Evolutionary conservation across 2,329 filamentous ascomycete species (phyloP).

Genomic region (Aspergillus calidoustus): DNA sequence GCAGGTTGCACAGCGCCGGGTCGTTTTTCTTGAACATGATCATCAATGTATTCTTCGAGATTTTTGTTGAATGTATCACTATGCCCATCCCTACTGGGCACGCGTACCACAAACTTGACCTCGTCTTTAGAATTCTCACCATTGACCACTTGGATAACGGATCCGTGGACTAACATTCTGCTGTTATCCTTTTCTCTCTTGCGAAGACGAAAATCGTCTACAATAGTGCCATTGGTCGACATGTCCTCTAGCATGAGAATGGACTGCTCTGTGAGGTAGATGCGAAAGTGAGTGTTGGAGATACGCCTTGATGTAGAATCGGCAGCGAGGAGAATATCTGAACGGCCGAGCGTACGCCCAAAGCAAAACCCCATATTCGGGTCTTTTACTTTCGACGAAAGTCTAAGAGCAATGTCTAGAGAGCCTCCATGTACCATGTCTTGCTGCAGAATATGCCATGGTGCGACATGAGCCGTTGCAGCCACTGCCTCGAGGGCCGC

Average conservation of each 20-base stretch:
- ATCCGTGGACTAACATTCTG: slow-evolving; percentile 72
- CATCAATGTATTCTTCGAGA: slow-evolving; percentile 67
- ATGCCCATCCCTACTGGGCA: slow-evolving; percentile 76
- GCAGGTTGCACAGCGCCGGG: slow-evolving; percentile 29
- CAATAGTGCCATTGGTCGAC: slow-evolving; percentile 93
- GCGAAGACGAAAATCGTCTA: slow-evolving; percentile 73
- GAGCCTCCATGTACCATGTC: slow-evolving; percentile 48
- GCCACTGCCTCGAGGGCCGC: slow-evolving; percentile 74
- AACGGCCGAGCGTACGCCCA: slow-evolving; percentile 72
- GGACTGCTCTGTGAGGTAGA: slow-evolving; percentile 84
- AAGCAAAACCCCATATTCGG: slow-evolving; percentile 79
- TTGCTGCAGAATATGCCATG: slow-evolving; percentile 65
- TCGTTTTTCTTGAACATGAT: slow-evolving; percentile 35
- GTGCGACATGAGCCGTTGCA: slow-evolving; percentile 55
- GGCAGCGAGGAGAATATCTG: slow-evolving; percentile 73
- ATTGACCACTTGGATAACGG: slow-evolving; percentile 71
- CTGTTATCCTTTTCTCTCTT: slow-evolving; percentile 54
- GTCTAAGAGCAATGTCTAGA: slow-evolving; percentile 74
- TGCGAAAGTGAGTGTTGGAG: slow-evolving; percentile 95
- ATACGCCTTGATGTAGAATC: slow-evolving; percentile 73
- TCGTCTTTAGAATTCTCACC: slow-evolving; percentile 59
- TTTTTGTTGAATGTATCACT: slow-evolving; percentile 70
- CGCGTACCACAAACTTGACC: slow-evolving; percentile 81
- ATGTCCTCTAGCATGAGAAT: slow-evolving; percentile 90
- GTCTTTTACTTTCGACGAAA: slow-evolving; percentile 74